Evolutionary conservation across 2,329 filamentous ascomycete genomes (phyloP).

Genomic region (Simplicillium aogashimaense): DNA sequence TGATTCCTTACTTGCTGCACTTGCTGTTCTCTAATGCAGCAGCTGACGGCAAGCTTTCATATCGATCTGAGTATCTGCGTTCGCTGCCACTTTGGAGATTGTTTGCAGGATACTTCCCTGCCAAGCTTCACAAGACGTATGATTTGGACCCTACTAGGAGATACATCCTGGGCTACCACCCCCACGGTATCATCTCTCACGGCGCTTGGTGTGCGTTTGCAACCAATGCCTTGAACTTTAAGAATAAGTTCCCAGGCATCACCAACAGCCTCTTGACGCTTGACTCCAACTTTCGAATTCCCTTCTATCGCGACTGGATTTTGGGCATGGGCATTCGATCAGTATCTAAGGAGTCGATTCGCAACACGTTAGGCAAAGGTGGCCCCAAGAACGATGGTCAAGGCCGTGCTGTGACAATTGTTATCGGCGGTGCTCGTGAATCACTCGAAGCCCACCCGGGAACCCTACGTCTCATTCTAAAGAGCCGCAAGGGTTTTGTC

Average conservation of each 20-base stretch:
- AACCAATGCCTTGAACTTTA: constrained; percentile 82
- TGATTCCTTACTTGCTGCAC: constrained; percentile 71
- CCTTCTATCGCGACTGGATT: constrained; percentile 91
- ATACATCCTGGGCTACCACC: constrained; percentile 96
- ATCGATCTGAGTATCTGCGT: constrained; percentile 67
- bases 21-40: constrained; percentile 71
- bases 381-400: constrained; percentile 71
- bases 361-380: constrained; percentile 75
- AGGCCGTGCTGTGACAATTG: constrained; percentile 94
- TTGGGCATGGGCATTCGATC: constrained; percentile 78
- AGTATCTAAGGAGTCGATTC: constrained; percentile 85
- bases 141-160: constrained; percentile 72
- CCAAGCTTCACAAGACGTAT: constrained; percentile 74
- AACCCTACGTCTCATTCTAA: constrained; percentile 66
- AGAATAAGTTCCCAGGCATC: constrained; percentile 83
- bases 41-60: constrained; percentile 63
- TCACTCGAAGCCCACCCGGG: constrained; percentile 81
- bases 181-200: constrained; percentile 93
- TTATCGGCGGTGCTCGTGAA: constrained; percentile 85
- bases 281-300: constrained; percentile 92
- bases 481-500: constrained; percentile 81
- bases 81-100: constrained; percentile 71
- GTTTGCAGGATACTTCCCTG: constrained; percentile 89
- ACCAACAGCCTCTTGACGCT: constrained; percentile 88
- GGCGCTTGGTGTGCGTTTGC: constrained; percentile 90